phyloP scores from a whole-genome alignment of 768 basidiomycete genomes.

The Hydnum rufescens region DNA sequence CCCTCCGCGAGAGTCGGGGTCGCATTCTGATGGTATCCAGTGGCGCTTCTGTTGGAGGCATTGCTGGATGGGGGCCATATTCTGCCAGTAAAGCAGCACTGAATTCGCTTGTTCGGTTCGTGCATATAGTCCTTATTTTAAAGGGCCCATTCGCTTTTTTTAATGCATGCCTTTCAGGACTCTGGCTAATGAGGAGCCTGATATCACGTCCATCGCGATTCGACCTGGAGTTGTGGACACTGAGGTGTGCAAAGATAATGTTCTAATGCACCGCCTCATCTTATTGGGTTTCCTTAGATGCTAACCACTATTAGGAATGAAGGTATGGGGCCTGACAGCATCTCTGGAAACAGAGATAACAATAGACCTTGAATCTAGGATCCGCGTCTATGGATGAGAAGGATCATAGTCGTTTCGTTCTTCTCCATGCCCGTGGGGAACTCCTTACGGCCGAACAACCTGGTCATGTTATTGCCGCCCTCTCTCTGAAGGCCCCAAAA shows the following conservation, averaged over 20 bases:
- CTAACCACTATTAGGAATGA: conserved; percentile 34
- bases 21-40: conserved; percentile 69
- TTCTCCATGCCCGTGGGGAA: conserved; percentile 38
- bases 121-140: not conserved
- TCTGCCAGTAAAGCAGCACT: conserved; percentile 74
- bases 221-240: conserved; percentile 84
- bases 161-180: conserved; percentile 32
- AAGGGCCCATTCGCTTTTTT: conserved; percentile 6
- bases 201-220: conserved; percentile 50
- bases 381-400: conserved; percentile 30
- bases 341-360: not conserved
- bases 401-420: conserved; percentile 38
- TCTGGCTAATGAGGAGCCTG: conserved; percentile 65
- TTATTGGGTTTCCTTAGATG: conserved; percentile 33
- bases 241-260: conserved; percentile 26
- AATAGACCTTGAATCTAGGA: conserved; percentile 3
- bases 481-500: conserved; percentile 45
- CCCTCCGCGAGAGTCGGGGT: conserved; percentile 44
- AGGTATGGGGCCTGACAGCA: conserved; percentile 19
- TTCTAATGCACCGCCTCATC: not conserved
- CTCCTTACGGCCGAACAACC: conserved; percentile 56
- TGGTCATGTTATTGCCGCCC: conserved; percentile 59
- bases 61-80: conserved; percentile 60
- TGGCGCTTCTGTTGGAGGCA: conserved; percentile 54
- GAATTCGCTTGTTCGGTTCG: conserved; percentile 64